A percentile compares a stretch with the other conserved stretches of the same genome.
Conservation (phyloP, 495 filamentous ascomycete genomes). For the Schizothecium vesticola region DNA sequence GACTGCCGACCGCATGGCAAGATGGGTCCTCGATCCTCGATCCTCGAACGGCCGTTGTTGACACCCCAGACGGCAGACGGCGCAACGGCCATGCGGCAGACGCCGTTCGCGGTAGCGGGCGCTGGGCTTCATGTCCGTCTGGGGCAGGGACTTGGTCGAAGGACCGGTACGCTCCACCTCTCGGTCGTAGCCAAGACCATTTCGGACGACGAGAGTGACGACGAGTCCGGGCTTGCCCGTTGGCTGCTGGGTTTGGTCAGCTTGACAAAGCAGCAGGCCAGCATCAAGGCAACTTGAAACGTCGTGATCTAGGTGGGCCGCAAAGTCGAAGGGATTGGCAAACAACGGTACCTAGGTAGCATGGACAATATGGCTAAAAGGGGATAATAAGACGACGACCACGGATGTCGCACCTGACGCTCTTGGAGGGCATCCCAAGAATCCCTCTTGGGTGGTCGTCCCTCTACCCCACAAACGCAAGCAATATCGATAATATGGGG, state of each 20-base stretch:
- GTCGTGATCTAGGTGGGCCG: conserved; percentile 13
- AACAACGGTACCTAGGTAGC: conserved; percentile 14
- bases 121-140: neutral
- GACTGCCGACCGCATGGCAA: neutral
- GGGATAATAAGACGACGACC: conserved; percentile 19
- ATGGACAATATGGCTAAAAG: conserved; percentile 34
- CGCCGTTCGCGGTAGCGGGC: conserved; percentile 6
- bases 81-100: conserved; percentile 13
- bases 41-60: neutral
- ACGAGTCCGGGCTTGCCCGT: conserved; percentile 15
- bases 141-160: conserved; percentile 6
- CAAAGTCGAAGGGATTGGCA: conserved; percentile 12
- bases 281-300: conserved; percentile 10
- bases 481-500: conserved; percentile 28
- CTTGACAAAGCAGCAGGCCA: conserved; percentile 29
- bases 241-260: conserved; percentile 25
- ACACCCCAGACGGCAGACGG: conserved; percentile 2
- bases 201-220: conserved; percentile 20
- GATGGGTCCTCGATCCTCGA: neutral
- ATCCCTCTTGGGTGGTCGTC: conserved; percentile 9
- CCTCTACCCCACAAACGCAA: conserved; percentile 35
- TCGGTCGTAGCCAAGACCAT: conserved; percentile 11
- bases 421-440: conserved; percentile 9
- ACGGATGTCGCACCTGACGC: conserved; percentile 13
- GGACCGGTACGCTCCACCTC: conserved; percentile 1